Base-by-base conservation (phyloP, 768 basidiomycete species). In the Lentinula sp. region DNA sequence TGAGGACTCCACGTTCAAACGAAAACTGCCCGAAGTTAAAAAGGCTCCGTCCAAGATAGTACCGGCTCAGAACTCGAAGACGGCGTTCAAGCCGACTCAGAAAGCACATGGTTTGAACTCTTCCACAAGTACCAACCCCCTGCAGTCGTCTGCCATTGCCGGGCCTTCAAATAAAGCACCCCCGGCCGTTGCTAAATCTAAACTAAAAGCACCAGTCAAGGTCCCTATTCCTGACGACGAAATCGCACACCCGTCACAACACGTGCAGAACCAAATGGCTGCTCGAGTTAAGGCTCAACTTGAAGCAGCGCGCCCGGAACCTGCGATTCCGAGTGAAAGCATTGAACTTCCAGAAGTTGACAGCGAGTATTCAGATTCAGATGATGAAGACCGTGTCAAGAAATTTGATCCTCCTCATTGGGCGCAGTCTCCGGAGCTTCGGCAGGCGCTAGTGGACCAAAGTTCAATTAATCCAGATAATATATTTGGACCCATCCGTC, bases 311-410 rank as follows among this genome's bases (percentile, higher is more conserved):
- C 79, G 82, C 58, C 73, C 76, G 41, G 68, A 70, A 42, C 81
- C 84, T 9, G 70, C 75, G 2, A 71, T 87, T 60, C 74, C 86
- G 16, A 90, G 86, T 69, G 90, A 94, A 77, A 86, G 81, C 69
- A 92, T 95, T 66, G 94, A 95, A 67, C 79, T 99, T 16, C 95
- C 96, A 0, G 96, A 98, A 50, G 94, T 97, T 69, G 90, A 94
- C 67, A 94, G 91, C 74, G 96, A 98, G 68, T 98, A 98, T 73
- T 97, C 95, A 5, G 92, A 95, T 73, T 97, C 95, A 4, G 96
- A 94, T 49, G 93, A 95, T 65, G 94, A 95, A 70, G 86, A 88
- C 65, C 84, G 88, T 18, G 80, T 82, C 45, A 79, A 83, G 64
- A 85, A 85, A n/a, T 87, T 85, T 65, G 82, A 87, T 66, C 83